Base-by-base conservation (phyloP, 768 basidiomycete genomes). In the Boletus rex-veris region DNA sequence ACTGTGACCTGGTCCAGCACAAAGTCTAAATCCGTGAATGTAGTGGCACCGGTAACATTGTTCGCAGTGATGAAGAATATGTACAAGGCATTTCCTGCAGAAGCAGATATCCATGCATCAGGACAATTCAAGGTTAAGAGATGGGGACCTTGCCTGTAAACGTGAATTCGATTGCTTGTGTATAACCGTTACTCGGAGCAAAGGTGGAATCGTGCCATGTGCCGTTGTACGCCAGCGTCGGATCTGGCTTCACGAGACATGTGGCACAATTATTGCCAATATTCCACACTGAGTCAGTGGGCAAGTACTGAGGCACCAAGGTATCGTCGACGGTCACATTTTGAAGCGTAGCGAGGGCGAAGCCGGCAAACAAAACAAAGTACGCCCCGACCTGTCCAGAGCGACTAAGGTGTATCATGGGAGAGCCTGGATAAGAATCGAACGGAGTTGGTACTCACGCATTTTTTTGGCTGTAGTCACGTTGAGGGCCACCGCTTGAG, bases 31-130 rank as follows among this genome's bases (percentile, higher is more conserved):
- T 50, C 7, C 0, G 56, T 61, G 14, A 38, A 10, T 7, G 52
- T 52, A 1, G 9, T 1, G 8, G 31, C 14, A 31, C 2, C 0
- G 1, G 31, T 4, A 4, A 58, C 14, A 2, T 2, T 47, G 39
- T 64, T 64, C 7, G 59, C 54, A 0, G 57, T 21, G 43, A 64
- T 62, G 26, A 65, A 62, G 37, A 54, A 64, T 45, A 64, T 48
- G 28, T 64, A 64, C 8, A 64, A 0, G 1, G 42, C 56, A 5
- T 18, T 64, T 16, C 62, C 59, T 64, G 28, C 37, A 38, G 35
- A 36, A 36, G 35, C 3, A 36, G 35, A 26, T 28, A 8, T 24
- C 24, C 24, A 35, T 35, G 33, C 14, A 16, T 54, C 26, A 28
- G 19, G 24, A 7, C 16, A 16, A 41, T 4, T 35, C 33, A 12